Evolutionary conservation across 768 basidiomycete genomes (phyloP).

Genomic region (Phanerodontia chrysosporium): DNA sequence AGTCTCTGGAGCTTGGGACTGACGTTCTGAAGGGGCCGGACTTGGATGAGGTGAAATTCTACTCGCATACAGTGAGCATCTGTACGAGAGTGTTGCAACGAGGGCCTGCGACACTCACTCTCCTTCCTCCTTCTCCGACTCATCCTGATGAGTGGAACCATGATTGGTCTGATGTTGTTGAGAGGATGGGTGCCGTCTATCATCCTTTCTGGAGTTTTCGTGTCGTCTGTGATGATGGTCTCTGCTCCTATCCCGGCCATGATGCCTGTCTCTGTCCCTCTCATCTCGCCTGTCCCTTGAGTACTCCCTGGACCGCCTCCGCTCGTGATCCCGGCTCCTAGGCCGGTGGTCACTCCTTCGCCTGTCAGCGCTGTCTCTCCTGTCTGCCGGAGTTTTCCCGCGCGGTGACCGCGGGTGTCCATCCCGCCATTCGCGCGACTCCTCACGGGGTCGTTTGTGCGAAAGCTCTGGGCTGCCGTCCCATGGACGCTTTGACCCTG

Average conservation of each 20-base stretch:
- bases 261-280: conserved; percentile 29
- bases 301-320: conserved; percentile 27
- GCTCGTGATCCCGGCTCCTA: conserved; percentile 34
- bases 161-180: conserved; percentile 10
- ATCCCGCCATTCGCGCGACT: conserved; percentile 62
- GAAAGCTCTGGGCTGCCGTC: conserved; percentile 47
- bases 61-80: conserved; percentile 7
- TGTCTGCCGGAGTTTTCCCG: conserved; percentile 23
- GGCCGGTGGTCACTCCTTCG: conserved; percentile 24
- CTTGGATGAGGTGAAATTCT: conserved; percentile 65
- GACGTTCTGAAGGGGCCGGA: conserved; percentile 15
- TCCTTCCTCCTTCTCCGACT: conserved; percentile 82
- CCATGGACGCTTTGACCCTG: conserved; percentile 82
- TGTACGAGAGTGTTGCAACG: background rate
- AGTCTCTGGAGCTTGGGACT: conserved; percentile 12
- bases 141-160: conserved; percentile 22
- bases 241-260: conserved; percentile 23
- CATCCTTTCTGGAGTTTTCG: conserved; percentile 15
- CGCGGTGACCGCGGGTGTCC: conserved; percentile 47
- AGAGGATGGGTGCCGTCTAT: conserved; percentile 3
- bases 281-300: conserved; percentile 30
- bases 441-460: conserved; percentile 54
- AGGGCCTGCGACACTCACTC: conserved; percentile 69
- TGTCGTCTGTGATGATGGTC: conserved; percentile 27
- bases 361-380: conserved; percentile 31